phyloP scores from a whole-genome alignment of 1,284 basidiomycete species.

The Leccinum olivaceoglutinosum region DNA sequence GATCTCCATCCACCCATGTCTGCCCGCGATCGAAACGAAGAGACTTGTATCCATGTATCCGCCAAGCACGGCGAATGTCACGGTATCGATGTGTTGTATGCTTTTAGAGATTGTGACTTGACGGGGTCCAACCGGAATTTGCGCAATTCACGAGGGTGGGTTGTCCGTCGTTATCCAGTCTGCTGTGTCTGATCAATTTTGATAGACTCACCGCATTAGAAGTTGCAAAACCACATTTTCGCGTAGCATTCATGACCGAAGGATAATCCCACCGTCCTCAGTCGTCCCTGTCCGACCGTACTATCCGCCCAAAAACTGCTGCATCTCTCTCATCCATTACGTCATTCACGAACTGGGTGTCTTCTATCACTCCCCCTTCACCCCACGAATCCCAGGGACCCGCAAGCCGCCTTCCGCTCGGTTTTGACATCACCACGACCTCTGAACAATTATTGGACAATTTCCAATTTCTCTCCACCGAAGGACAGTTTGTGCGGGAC shows the following conservation, averaged over 20 bases:
- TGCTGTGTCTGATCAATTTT: slow-evolving; percentile 3
- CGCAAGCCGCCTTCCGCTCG: slow-evolving; percentile 22
- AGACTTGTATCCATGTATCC: slow-evolving; percentile 92
- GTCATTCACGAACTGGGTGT: slow-evolving; percentile 34
- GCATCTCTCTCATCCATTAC: slow-evolving; percentile 36
- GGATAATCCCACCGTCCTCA: slow-evolving; percentile 40
- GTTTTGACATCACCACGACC: slow-evolving; percentile 41
- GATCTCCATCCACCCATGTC: slow-evolving; percentile 62
- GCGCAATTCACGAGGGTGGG: slow-evolving; percentile 65
- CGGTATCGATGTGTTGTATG: slow-evolving; percentile 49
- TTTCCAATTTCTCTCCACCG: slow-evolving; percentile 44
- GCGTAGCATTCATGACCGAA: slow-evolving; percentile 49
- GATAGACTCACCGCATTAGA: slow-evolving; percentile 61
- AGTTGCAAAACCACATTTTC: slow-evolving; percentile 59
- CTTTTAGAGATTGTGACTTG: slow-evolving; percentile 59
- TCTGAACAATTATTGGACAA: slow-evolving; percentile 47
- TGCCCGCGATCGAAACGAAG: slow-evolving; percentile 73
- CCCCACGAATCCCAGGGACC: slow-evolving; percentile 18
- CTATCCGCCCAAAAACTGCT: slow-evolving; percentile 46
- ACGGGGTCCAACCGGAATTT: slow-evolving; percentile 49
- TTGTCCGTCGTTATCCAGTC: neutral
- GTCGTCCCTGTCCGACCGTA: slow-evolving; percentile 52
- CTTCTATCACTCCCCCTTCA: slow-evolving; percentile 16
- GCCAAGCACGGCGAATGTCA: slow-evolving; percentile 77
- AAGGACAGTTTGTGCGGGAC: slow-evolving; percentile 33